Conservation (phyloP, 2,329 filamentous ascomycete genomes). For the Colletotrichum orbiculare region DNA sequence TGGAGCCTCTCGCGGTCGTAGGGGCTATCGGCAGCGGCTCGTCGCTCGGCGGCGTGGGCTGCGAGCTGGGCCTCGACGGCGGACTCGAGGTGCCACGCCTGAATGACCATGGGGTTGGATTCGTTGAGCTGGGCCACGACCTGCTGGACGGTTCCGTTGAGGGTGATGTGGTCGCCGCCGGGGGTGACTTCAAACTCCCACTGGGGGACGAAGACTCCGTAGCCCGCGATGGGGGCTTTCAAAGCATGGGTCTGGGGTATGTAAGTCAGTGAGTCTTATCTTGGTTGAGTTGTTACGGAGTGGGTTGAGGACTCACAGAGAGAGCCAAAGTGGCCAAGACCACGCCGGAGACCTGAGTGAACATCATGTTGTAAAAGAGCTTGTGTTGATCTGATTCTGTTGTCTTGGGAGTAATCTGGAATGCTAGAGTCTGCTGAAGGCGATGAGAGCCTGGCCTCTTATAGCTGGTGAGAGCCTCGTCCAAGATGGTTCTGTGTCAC, state of each 20-base stretch:
- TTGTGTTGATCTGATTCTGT: no score
- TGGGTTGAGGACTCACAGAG: not conserved
- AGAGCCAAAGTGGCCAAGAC: not conserved
- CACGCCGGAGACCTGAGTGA: no score
- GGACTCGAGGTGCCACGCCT: not conserved
- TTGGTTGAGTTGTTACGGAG: no score
- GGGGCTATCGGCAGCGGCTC: no score
- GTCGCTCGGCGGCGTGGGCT: no score
- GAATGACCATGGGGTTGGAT: not conserved
- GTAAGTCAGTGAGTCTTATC: no score
- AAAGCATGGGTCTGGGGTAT: not conserved
- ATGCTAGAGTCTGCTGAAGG: no score
- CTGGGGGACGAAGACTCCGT: constrained; percentile 5
- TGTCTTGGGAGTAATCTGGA: no score
- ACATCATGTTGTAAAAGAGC: no score
- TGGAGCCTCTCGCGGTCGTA: not conserved
- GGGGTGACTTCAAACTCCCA: constrained; percentile 38
- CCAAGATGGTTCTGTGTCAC: no score
- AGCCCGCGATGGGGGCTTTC: constrained; percentile 2
- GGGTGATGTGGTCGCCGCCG: constrained; percentile 8
- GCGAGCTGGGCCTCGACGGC: not conserved
- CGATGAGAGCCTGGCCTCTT: no score
- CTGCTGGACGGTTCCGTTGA: constrained; percentile 12
- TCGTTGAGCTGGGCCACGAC: constrained; percentile 4
- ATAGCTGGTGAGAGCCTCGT: no score